Evolutionary conservation across 495 filamentous ascomycete species (phyloP), one percentile per base, ranked within the genome.

Genomic region (Durotheca rogersii): DNA sequence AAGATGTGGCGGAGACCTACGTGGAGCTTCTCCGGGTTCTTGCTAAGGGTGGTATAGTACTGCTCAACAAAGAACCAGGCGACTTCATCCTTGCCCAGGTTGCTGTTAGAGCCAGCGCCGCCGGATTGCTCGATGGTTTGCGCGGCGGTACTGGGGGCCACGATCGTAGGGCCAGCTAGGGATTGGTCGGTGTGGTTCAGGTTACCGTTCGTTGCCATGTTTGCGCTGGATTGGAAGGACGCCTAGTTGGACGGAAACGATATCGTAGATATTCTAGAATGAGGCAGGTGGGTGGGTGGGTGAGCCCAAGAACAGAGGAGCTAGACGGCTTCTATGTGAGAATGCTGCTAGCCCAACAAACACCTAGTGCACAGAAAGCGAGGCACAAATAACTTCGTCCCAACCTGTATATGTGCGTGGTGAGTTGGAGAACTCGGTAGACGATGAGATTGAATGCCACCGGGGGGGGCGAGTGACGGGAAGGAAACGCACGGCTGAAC

Each of bases 31-130:
- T 95, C 91, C 11, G 94, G 93, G 51, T 76, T 86, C 67, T 89
- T 88, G 82, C 89, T 95, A 61, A 98, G 78, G 54, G 89, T 98
- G 53, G 89, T 97, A 70, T 98, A 98, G 77, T 95, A 97, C 66
- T 95, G 90, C 79, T 98, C 94, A 25, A 97, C 93, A 56, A 98
- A 98, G 70, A 90, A 96, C 93, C 93, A 98, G 60, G 90, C 93
- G 41, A 98, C 88, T 72, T 97, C 89, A 69, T 91, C 88, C 68
- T 93, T 94, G 34, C 69, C 59, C 9, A 75, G 69, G 23, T 65
- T 65, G 56, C 50, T 61, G 25, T 32, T 55, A 37, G 46, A 33
- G 42, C 25, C 62, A 23, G 56, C 47, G 34, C 42, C 46, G 53
- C 45, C 33, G 2, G 61, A 31, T 30, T 44, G 37, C 47, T 56